Evolutionary conservation across 805 yeast species (phyloP), one percentile per base, ranked within the genome.

Genomic region (Ogataea paradorogensis): DNA sequence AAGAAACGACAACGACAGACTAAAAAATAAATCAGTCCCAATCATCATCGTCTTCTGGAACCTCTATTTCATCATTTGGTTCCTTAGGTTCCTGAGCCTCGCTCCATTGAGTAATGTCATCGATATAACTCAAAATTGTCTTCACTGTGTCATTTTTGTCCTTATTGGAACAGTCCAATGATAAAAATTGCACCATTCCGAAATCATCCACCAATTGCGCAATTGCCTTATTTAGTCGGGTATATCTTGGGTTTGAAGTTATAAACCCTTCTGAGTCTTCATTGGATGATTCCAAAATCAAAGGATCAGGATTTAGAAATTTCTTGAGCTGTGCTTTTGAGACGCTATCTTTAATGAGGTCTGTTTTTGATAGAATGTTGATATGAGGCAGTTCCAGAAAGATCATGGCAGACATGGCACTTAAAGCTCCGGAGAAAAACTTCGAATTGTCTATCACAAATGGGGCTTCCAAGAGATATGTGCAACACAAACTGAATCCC

Each of bases 351-450:
- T 85, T 85, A 33, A 93, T 76, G 56, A 91, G 71, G 59, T 93
- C 99, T 37, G 86, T 65, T 58, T 93, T 93, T 40, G 95, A 84
- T 33, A 93, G 69, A 14, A 93, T 78, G 58, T 93, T 93, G 42
- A 93, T 81, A 59, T 93, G 99, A 11, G 99, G 99, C 29, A 91
- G 72, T 61, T 93, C 99, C 36, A 93, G 70, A 43, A 93, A 70
- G 21, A 93, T 87, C 99, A 93, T 93, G 1, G 99, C 96, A 15
- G 95, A 83, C 99, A 93, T 93, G 15, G 99, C 99, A 59, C 90
- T 80, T 43, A 93, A 69, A 0, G 96, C 95, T 3, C 99, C 99
- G 39, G 95, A 83, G 61, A 93, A 93, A 63, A 89, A 93, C 64
- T 95, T 95, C 9, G 95, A 77, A 31, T 80, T 74, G 61, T 93